Evolutionary conservation across 257 asterid genomes (phyloP), one percentile per base, ranked within the genome.

Genomic region (Cruciata laevipes): DNA sequence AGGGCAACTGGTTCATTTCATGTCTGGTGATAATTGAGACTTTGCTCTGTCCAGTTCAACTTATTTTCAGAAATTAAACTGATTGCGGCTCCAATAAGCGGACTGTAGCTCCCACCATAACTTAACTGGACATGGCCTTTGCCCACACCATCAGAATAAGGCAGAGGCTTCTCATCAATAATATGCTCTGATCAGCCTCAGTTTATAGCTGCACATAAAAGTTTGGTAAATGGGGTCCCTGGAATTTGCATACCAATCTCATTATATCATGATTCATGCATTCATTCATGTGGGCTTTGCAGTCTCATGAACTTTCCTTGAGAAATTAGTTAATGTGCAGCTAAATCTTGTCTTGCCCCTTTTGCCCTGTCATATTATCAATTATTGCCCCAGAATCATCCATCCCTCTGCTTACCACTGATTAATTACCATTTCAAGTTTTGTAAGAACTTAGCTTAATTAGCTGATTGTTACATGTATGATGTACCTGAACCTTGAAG

Each of bases 211-310:
- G n/a, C 30, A 27, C 30, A 12, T 3, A 31, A n/a, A 31, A 51
- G 31, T 18, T n/a, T 30, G 62, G 70, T 52, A 38, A 65, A 25
- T 44, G 40, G 69, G 69, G 69, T 23, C 69, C 69, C 7, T 42
- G 5, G 5, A 40, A 2, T 13, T 13, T 51, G 57, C 60, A 47
- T 47, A 20, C 4, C 59, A 65, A 47, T 47, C 55, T 10, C 59
- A 65, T 10, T 37, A 27, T 27, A 27, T 42, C 25, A 13, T n/a
- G n/a, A n/a, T n/a, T n/a, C n/a, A n/a, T n/a, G n/a, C n/a, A n/a
- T n/a, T n/a, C n/a, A n/a, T n/a, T n/a, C n/a, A n/a, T 65, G 69
- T 47, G 51, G 59, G 9, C 27, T 47, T 27, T 44, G 59, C 69
- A 17, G 42, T 65, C 16, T 18, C 63, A 10, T n/a, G n/a, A n/a